Evolutionary conservation across 2,329 filamentous ascomycete species (phyloP).

Genomic region (Ophiobolus disseminans): DNA sequence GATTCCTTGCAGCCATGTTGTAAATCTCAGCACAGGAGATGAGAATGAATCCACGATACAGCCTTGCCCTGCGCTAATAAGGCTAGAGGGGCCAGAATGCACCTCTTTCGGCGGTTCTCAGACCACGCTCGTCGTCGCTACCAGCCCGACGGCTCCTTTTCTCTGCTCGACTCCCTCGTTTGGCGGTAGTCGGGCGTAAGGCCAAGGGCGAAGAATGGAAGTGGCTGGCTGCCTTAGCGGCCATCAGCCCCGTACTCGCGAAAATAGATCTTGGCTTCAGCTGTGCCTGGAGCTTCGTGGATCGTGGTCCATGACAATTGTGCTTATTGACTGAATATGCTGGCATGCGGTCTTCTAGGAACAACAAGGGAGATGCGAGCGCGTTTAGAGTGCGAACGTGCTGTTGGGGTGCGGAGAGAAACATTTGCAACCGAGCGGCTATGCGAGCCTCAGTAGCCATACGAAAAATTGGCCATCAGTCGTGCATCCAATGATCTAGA

Average conservation of each 20-base stretch:
- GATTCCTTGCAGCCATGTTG: too few relatives aligned
- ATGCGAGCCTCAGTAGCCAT: too few relatives aligned
- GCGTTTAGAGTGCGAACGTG: too few relatives aligned
- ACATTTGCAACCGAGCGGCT: too few relatives aligned
- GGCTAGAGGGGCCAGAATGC: neutral
- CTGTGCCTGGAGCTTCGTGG: constrained; percentile 1
- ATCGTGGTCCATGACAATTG: neutral
- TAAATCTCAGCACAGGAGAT: too few relatives aligned
- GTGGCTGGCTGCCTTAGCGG: constrained; percentile 7
- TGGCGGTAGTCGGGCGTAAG: constrained; percentile 1
- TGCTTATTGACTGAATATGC: too few relatives aligned
- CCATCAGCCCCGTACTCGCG: constrained; percentile 2
- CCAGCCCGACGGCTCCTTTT: neutral
- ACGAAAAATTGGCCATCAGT: too few relatives aligned
- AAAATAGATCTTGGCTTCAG: constrained; percentile 15
- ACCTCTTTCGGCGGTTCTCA: neutral
- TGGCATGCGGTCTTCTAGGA: too few relatives aligned
- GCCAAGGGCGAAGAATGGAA: constrained; percentile 3
- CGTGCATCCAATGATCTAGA: too few relatives aligned
- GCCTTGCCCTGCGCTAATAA: neutral
- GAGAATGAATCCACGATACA: neutral
- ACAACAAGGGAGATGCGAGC: too few relatives aligned
- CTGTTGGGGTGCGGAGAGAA: too few relatives aligned
- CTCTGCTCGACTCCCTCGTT: constrained; percentile 1
- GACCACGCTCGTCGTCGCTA: neutral